These are phyloP conservation scores for Mycena leptocephala DNA, from an alignment of 768 basidiomycete species.

Conservation along the genomic window DNA sequence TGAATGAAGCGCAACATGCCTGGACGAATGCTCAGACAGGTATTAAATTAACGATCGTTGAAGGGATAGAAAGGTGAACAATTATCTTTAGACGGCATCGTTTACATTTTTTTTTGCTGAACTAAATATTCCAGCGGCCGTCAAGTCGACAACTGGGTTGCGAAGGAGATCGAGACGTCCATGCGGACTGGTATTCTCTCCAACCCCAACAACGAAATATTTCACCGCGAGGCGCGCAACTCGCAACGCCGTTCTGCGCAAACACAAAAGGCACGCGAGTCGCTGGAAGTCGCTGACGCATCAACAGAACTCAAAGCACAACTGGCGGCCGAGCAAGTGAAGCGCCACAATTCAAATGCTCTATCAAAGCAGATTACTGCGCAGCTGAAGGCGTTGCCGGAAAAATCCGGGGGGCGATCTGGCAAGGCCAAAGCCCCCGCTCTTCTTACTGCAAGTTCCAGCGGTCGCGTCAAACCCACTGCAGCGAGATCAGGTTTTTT, in stretches of 20 bases:
- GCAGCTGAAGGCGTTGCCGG: background rate
- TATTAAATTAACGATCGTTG: no score
- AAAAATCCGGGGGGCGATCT: background rate
- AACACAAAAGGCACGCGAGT: background rate
- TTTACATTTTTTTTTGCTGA: no score
- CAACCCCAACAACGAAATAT: background rate
- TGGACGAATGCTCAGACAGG: constrained; percentile 39
- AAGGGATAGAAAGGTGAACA: no score
- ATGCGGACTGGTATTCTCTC: background rate
- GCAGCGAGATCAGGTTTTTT: no score
- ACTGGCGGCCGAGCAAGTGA: background rate
- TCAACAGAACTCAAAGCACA: background rate
- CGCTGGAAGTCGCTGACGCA: background rate
- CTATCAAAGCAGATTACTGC: background rate
- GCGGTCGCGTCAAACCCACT: background rate
- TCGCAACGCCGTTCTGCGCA: background rate
- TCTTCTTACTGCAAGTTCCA: background rate
- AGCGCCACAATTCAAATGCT: background rate
- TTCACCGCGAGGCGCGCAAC: background rate
- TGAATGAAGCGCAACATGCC: constrained; percentile 36
- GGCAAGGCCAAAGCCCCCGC: background rate
- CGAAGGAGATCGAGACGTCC: background rate
- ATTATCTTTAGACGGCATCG: no score
- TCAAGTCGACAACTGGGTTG: no score
- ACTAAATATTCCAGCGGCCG: no score